Evolutionary conservation across 148 eudicot species (phyloP).

Genomic region (Diospyros kaki): DNA sequence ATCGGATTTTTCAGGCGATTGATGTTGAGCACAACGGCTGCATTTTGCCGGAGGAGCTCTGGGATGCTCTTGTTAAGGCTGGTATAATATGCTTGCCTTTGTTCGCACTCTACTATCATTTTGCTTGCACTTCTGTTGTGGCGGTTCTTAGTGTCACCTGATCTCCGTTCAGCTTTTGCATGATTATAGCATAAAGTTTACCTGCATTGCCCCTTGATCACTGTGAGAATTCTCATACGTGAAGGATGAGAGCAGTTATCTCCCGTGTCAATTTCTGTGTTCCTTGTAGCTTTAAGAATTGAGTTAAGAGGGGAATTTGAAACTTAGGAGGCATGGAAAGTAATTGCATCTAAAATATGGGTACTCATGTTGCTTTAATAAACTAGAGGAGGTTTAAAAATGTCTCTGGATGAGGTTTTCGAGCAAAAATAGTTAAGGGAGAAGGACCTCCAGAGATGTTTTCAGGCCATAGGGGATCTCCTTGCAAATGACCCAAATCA

Average conservation of each 20-base stretch:
- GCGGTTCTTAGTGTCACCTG: background rate
- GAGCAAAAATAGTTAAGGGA: no score
- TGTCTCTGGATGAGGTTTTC: no score
- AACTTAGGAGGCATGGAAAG: background rate
- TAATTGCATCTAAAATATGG: background rate
- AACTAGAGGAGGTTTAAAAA: no score
- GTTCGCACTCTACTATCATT: no score
- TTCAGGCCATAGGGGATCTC: no score
- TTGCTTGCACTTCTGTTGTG: background rate
- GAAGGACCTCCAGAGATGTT: no score
- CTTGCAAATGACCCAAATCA: no score
- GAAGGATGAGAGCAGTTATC: background rate
- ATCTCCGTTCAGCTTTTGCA: background rate
- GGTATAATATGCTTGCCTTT: constrained; percentile 38
- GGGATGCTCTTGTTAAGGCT: constrained; percentile 94
- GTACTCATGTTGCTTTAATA: no score
- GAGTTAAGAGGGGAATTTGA: background rate
- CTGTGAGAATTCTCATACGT: background rate
- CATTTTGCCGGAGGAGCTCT: constrained; percentile 90
- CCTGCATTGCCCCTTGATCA: background rate
- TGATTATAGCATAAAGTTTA: background rate
- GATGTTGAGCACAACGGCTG: constrained; percentile 98
- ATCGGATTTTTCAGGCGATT: constrained; percentile 87
- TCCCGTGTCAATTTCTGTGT: background rate
- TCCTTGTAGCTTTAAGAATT: background rate